These are phyloP conservation scores for Dimargaris cristalligena DNA, from an alignment of 192 early-diverging fungal genomes.

Conservation along the genomic window DNA sequence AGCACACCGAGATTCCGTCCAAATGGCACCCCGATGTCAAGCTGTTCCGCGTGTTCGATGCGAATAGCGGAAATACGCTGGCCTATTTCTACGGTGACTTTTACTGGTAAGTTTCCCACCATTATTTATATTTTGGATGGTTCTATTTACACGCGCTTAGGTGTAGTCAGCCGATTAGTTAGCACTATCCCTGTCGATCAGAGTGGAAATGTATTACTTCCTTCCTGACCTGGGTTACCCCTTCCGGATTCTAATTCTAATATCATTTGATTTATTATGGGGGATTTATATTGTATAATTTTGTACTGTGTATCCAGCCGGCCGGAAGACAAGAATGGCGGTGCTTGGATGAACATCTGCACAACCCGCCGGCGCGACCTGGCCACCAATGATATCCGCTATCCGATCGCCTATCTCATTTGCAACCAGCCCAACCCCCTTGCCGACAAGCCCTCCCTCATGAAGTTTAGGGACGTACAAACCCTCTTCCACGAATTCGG, in stretches of 20 bases:
- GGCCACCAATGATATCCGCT: conserved; percentile 17
- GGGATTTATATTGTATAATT: no score
- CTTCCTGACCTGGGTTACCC: no score
- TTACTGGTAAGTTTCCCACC: no score
- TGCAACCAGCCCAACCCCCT: conserved; percentile 37
- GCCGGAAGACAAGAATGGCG: conserved; percentile 34
- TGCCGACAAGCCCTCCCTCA: conserved; percentile 23
- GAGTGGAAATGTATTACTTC: no score
- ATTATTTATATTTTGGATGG: no score
- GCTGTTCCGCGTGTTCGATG: conserved; percentile 33
- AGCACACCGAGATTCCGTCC: conserved; percentile 8
- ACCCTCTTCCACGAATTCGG: conserved; percentile 49
- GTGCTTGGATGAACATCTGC: conserved; percentile 42
- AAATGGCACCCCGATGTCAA: conserved; percentile 40
- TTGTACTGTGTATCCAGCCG: no score
- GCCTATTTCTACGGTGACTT: conserved; percentile 50
- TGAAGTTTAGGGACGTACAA: conserved; percentile 42
- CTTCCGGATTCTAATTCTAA: no score
- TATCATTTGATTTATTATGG: no score
- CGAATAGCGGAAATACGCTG: conserved; percentile 17
- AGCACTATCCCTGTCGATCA: no score
- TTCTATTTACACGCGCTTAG: no score
- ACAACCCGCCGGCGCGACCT: conserved; percentile 27
- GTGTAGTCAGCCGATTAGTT: no score
- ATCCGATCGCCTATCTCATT: conserved; percentile 37